These are phyloP conservation scores for Tremella mesenterica DNA, from an alignment of 768 basidiomycete genomes.

Conservation along the genomic window DNA sequence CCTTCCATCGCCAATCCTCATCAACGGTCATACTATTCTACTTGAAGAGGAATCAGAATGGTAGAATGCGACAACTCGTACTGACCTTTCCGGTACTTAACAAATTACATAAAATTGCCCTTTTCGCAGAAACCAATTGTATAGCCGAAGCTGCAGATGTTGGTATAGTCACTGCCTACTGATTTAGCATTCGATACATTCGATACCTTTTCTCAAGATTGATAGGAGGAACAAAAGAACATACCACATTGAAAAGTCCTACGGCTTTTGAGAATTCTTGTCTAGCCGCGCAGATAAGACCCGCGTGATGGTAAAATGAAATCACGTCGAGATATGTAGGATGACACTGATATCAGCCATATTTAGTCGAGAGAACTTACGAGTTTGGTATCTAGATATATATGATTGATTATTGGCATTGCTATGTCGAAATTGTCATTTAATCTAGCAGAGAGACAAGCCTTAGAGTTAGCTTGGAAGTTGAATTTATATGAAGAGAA, in stretches of 20 bases:
- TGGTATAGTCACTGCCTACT: slow-evolving; percentile 27
- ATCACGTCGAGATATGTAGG: slow-evolving; percentile 32
- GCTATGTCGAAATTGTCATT: slow-evolving; percentile 13
- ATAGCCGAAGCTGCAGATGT: slow-evolving; percentile 30
- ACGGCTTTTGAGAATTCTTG: slow-evolving; percentile 14
- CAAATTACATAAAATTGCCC: slow-evolving; percentile 34
- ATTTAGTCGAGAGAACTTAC: slow-evolving; percentile 11
- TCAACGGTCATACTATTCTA: too few species aligned
- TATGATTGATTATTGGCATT: slow-evolving; percentile 3
- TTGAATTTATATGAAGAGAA: neutral
- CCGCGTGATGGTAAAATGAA: slow-evolving; percentile 37
- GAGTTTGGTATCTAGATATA: slow-evolving; percentile 13
- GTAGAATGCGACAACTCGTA: neutral
- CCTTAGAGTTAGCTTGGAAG: slow-evolving; percentile 8
- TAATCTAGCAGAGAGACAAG: slow-evolving; percentile 11
- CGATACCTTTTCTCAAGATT: neutral
- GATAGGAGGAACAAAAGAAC: neutral
- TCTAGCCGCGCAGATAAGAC: slow-evolving; percentile 25
- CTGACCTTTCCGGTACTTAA: slow-evolving; percentile 32
- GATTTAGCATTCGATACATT: neutral
- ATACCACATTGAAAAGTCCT: slow-evolving; percentile 21
- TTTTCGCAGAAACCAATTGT: slow-evolving; percentile 28
- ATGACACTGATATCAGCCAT: slow-evolving; percentile 5
- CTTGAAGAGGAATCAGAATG: neutral
- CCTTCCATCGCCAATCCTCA: too few species aligned